Conservation (phyloP, 2,329 filamentous ascomycete species). For the Hypoxylon sp. region DNA sequence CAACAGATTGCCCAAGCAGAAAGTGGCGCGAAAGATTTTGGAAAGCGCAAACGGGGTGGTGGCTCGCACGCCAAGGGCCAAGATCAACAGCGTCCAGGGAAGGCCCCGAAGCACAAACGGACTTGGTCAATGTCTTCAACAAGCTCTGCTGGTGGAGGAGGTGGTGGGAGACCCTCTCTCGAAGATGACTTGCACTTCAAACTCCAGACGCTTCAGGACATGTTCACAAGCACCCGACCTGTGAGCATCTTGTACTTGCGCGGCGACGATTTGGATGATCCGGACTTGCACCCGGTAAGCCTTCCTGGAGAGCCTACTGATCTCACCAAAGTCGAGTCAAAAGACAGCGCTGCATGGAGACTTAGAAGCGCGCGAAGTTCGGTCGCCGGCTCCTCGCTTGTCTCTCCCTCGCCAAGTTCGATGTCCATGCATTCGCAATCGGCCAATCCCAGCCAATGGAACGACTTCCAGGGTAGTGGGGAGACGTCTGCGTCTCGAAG, state of each 20-base stretch:
- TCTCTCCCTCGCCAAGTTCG: slow-evolving; percentile 76
- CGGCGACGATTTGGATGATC: slow-evolving; percentile 83
- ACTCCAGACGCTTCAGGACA: slow-evolving; percentile 82
- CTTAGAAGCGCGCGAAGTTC: slow-evolving; percentile 68
- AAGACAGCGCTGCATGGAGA: slow-evolving; percentile 65
- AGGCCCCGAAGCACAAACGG: slow-evolving; percentile 89
- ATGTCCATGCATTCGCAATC: slow-evolving; percentile 71
- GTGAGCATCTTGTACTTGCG: slow-evolving; percentile 83
- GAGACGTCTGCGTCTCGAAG: slow-evolving; percentile 60
- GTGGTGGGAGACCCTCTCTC: slow-evolving; percentile 62
- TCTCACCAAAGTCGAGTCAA: slow-evolving; percentile 65
- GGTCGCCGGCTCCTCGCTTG: slow-evolving; percentile 70
- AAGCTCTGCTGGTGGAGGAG: slow-evolving; percentile 67
- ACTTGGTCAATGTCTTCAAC: slow-evolving; percentile 95
- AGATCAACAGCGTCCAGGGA: slow-evolving; percentile 75
- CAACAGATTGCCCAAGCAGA: slow-evolving; percentile 89
- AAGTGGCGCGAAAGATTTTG: slow-evolving; percentile 75
- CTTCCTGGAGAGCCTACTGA: slow-evolving; percentile 77
- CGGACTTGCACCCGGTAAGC: slow-evolving; percentile 81
- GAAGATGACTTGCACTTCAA: slow-evolving; percentile 86
- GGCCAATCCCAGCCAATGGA: slow-evolving; percentile 66
- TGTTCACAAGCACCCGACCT: slow-evolving; percentile 87
- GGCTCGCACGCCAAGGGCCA: slow-evolving; percentile 60
- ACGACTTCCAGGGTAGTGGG: slow-evolving; percentile 67
- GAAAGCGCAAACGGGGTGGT: slow-evolving; percentile 71